Conservation (phyloP, 306 rosid genomes). For the Erythrophleum fordii region DNA sequence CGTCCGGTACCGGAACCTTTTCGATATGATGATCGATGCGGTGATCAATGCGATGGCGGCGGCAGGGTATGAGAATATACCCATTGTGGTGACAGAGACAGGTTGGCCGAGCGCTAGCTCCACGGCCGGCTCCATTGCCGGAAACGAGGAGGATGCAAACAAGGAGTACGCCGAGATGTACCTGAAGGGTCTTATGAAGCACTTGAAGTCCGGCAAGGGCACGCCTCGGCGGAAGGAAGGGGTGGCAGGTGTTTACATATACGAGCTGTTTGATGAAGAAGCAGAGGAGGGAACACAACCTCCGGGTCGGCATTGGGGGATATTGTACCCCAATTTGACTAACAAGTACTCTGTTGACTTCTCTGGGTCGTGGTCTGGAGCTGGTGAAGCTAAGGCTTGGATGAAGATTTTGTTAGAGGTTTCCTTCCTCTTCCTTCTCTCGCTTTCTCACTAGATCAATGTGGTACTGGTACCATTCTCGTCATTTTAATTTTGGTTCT, state of each 20-base stretch:
- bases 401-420: neutral
- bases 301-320: constrained; percentile 66
- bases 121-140: neutral
- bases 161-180: constrained; percentile 72
- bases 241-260: constrained; percentile 57
- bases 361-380: constrained; percentile 41
- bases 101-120: constrained; percentile 81
- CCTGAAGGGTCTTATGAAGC: constrained; percentile 64
- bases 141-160: constrained; percentile 67
- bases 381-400: neutral
- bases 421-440: constrained; percentile 7
- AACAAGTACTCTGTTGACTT: constrained; percentile 64
- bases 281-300: constrained; percentile 20
- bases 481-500: neutral
- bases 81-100: constrained; percentile 74
- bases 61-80: constrained; percentile 64
- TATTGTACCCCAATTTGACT: constrained; percentile 68
- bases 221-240: constrained; percentile 80
- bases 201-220: constrained; percentile 65
- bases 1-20: constrained; percentile 77
- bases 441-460: neutral
- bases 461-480: neutral
- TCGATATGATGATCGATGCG: constrained; percentile 83
- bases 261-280: constrained; percentile 72
- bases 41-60: constrained; percentile 67